These are phyloP conservation scores for Lagenidium giganteum DNA, from an alignment of 352 stramenopile species.

Conservation along the genomic window DNA sequence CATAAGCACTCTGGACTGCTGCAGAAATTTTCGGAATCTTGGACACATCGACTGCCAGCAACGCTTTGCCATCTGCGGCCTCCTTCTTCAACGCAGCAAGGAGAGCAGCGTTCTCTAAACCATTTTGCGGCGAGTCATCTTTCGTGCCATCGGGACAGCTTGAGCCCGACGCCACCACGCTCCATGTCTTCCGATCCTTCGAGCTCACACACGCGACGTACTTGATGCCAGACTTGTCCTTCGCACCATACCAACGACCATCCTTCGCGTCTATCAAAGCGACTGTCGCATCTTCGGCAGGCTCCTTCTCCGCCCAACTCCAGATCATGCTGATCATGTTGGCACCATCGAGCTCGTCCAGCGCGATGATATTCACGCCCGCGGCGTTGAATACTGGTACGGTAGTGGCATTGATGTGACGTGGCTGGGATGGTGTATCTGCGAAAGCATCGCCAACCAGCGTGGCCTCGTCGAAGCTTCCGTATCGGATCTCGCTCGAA, in stretches of 20 bases:
- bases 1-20: too few relatives aligned
- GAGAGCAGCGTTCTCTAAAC: slow-evolving; percentile 50
- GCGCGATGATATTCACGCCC: slow-evolving; percentile 55
- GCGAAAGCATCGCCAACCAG: slow-evolving; percentile 13
- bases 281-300: slow-evolving; percentile 27
- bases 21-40: slow-evolving; percentile 40
- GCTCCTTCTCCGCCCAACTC: slow-evolving; percentile 54
- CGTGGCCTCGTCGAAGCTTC: slow-evolving; percentile 31
- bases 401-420: slow-evolving; percentile 25
- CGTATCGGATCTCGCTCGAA: slow-evolving; percentile 44
- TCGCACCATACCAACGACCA: slow-evolving; percentile 49
- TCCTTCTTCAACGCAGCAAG: slow-evolving; percentile 20
- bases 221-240: slow-evolving; percentile 28
- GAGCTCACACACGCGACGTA: slow-evolving; percentile 54
- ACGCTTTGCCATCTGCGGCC: slow-evolving; percentile 24
- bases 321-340: slow-evolving; percentile 52
- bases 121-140: slow-evolving; percentile 25
- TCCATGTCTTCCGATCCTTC: slow-evolving; percentile 36
- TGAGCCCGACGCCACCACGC: slow-evolving; percentile 37
- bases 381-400: slow-evolving; percentile 42
- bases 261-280: slow-evolving; percentile 44
- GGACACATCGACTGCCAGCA: slow-evolving; percentile 42
- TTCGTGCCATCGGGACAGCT: slow-evolving; percentile 34
- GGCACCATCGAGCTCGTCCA: slow-evolving; percentile 46
- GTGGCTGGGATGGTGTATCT: slow-evolving; percentile 14